These are phyloP conservation scores for Suillus paluster DNA, from an alignment of 768 basidiomycete genomes.

Conservation along the genomic window DNA sequence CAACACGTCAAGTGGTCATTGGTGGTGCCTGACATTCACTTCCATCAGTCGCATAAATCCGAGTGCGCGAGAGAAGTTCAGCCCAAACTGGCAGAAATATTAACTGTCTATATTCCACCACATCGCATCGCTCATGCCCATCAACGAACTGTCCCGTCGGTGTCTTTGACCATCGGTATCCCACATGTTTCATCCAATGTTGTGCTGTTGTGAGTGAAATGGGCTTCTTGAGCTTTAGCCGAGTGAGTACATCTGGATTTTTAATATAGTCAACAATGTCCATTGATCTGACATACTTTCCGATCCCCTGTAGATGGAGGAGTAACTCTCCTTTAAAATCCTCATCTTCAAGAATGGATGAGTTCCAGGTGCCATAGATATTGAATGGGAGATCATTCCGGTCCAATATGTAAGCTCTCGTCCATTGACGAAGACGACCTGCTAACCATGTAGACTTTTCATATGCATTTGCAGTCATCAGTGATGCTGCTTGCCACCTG, in stretches of 20 bases:
- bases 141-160: slow-evolving; percentile 31
- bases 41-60: slow-evolving; percentile 30
- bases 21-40: not conserved
- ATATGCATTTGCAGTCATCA: not conserved
- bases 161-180: slow-evolving; percentile 31
- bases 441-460: not conserved
- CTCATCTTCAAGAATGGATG: slow-evolving; percentile 18
- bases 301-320: slow-evolving; percentile 20
- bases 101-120: slow-evolving; percentile 29
- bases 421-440: slow-evolving; percentile 24
- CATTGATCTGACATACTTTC: slow-evolving; percentile 24
- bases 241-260: slow-evolving; percentile 14
- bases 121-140: slow-evolving; percentile 37
- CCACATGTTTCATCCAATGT: slow-evolving; percentile 42
- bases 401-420: slow-evolving; percentile 21
- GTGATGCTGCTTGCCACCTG: not conserved
- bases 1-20: slow-evolving; percentile 11
- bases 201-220: slow-evolving; percentile 37
- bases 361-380: slow-evolving; percentile 24
- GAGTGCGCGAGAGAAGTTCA: slow-evolving; percentile 22
- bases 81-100: slow-evolving; percentile 24
- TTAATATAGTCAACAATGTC: slow-evolving; percentile 24
- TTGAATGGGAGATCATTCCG: slow-evolving; percentile 24
- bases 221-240: slow-evolving; percentile 18
- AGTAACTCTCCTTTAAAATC: slow-evolving; percentile 21